A percentile compares a stretch with the other conserved stretches of the same genome.
phyloP scores from a whole-genome alignment of 192 early-diverging fungal genomes.

The Obelidium mucronatum region DNA sequence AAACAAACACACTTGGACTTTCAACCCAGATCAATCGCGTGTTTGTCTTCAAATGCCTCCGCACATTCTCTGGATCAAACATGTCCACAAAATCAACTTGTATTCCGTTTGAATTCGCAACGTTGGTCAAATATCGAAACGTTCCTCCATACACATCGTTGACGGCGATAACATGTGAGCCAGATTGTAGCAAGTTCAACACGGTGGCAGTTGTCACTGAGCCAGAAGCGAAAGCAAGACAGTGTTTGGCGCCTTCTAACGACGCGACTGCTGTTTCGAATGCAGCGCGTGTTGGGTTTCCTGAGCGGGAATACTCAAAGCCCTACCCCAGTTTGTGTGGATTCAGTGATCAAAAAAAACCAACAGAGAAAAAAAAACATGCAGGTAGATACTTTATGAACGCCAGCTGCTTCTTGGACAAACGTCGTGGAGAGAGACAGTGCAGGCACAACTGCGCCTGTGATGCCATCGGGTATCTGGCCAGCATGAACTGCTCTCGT shows the following conservation, averaged over 20 bases:
- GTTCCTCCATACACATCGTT: slow-evolving; percentile 95
- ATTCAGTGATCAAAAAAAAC: slow-evolving; percentile 10
- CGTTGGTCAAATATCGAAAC: slow-evolving; percentile 61
- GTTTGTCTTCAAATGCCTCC: slow-evolving; percentile 75
- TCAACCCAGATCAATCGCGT: slow-evolving; percentile 89
- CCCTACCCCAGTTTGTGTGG: no score
- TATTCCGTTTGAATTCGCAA: slow-evolving; percentile 70
- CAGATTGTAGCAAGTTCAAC: slow-evolving; percentile 75
- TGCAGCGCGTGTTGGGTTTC: slow-evolving; percentile 93
- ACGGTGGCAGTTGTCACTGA: slow-evolving; percentile 89
- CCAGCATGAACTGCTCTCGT: slow-evolving; percentile 96
- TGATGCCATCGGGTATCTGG: slow-evolving; percentile 85
- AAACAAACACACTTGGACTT: slow-evolving; percentile 71
- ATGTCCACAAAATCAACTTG: slow-evolving; percentile 92
- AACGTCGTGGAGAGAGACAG: slow-evolving; percentile 97
- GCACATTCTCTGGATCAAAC: slow-evolving; percentile 67
- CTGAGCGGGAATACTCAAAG: slow-evolving; percentile 95
- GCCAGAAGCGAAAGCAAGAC: slow-evolving; percentile 78
- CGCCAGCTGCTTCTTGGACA: slow-evolving; percentile 90
- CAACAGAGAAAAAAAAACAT: neutral
- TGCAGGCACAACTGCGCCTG: slow-evolving; percentile 97
- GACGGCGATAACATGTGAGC: slow-evolving; percentile 89
- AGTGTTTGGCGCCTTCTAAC: slow-evolving; percentile 89
- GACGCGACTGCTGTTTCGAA: slow-evolving; percentile 91
- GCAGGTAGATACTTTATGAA: slow-evolving; percentile 63